phyloP scores from a whole-genome alignment of 345 rosid genomes.

The Hypericum androsaemum region DNA sequence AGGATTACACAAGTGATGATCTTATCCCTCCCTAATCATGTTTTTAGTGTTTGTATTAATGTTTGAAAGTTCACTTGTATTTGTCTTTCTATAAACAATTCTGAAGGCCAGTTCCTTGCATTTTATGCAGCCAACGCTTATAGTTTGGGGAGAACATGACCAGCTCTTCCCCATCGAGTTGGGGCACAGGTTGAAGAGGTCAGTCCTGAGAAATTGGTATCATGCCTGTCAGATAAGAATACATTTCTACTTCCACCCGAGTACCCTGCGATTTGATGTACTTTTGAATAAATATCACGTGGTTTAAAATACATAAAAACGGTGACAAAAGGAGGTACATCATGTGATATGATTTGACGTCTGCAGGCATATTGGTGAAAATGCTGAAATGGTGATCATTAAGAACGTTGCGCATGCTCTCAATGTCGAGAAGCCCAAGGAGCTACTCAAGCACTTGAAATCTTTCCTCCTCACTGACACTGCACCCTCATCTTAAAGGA shows the following conservation, averaged over 20 bases:
- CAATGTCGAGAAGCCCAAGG: constrained; percentile 61
- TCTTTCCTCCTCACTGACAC: constrained; percentile 42
- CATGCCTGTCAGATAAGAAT: background rate
- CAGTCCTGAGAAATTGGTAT: background rate
- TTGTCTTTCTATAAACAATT: background rate
- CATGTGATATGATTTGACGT: constrained; percentile 1
- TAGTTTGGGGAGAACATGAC: constrained; percentile 85
- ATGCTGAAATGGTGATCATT: constrained; percentile 42
- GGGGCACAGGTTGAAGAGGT: constrained; percentile 68
- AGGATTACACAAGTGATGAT: constrained; percentile 56
- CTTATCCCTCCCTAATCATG: background rate
- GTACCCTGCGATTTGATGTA: background rate
- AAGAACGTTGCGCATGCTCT: constrained; percentile 77
- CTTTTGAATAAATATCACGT: background rate
- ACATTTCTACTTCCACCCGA: background rate
- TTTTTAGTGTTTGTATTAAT: background rate
- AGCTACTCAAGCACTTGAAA: constrained; percentile 48
- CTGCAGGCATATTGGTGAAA: constrained; percentile 56
- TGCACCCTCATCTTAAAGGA: constrained; percentile 20
- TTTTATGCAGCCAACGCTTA: constrained; percentile 46
- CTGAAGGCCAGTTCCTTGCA: background rate
- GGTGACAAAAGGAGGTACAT: too few species aligned
- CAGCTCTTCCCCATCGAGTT: constrained; percentile 69
- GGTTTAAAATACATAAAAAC: too few species aligned
- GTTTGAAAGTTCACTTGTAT: background rate